phyloP scores from a whole-genome alignment of 345 rosid species.

The Schrenkiella parvula region DNA sequence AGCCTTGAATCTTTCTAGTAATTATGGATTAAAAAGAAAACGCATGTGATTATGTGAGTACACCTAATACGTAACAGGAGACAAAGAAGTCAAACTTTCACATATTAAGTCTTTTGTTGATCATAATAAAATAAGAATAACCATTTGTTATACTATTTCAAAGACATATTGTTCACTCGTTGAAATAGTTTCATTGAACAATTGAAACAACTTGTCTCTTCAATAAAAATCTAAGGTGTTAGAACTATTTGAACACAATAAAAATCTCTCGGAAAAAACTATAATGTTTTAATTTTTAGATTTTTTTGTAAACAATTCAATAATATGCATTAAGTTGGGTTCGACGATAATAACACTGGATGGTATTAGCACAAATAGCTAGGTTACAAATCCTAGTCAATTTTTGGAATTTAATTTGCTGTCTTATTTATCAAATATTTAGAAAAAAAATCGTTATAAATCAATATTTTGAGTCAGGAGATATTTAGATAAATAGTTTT shows the following conservation, averaged over 20 bases:
- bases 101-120: constrained; percentile 6
- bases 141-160: neutral
- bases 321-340: no score
- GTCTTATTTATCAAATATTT: no score
- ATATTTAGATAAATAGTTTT: neutral
- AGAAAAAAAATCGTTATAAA: no score
- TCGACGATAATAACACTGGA: no score
- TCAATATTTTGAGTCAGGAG: neutral
- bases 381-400: no score
- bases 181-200: constrained; percentile 4
- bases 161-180: constrained; percentile 9
- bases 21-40: neutral
- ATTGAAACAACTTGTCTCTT: constrained; percentile 16
- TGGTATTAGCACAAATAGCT: no score
- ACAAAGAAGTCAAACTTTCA: constrained; percentile 26
- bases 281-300: neutral
- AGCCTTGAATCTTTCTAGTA: constrained; percentile 15
- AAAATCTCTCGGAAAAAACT: neutral
- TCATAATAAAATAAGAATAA: constrained; percentile 6
- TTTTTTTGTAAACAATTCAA: no score
- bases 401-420: no score
- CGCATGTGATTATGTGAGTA: constrained; percentile 14
- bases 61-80: constrained; percentile 31
- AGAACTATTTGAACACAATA: constrained; percentile 16
- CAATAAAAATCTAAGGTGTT: constrained; percentile 9